Percentiles rank a stretch among this genome's conserved stretches.
Conservation (phyloP, 1,284 basidiomycete genomes). For the Cryptococcus wingfieldii region DNA sequence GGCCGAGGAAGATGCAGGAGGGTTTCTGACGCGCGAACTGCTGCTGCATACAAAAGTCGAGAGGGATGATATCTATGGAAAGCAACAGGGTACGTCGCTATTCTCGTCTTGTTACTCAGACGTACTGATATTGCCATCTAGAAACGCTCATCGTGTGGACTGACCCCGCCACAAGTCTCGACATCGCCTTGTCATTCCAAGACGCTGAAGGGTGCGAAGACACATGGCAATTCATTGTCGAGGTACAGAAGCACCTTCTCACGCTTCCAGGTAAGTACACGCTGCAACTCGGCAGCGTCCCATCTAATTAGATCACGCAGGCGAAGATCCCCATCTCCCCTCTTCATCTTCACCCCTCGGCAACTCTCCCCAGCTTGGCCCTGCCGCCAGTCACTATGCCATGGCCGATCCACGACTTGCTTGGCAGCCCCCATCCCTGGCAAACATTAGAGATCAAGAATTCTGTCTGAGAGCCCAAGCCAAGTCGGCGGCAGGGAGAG, state of each 20-base stretch:
- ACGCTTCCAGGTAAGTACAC: slow-evolving; percentile 29
- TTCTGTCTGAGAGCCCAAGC: slow-evolving; percentile 41
- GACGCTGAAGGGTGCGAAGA: slow-evolving; percentile 93
- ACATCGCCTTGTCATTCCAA: slow-evolving; percentile 96
- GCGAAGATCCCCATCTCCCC: slow-evolving; percentile 24
- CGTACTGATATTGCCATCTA: slow-evolving; percentile 36
- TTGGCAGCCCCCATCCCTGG: slow-evolving; percentile 39
- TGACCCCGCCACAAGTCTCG: slow-evolving; percentile 77
- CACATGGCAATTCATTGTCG: slow-evolving; percentile 94
- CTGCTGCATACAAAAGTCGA: slow-evolving; percentile 42
- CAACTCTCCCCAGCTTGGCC: slow-evolving; percentile 31
- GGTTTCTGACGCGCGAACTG: slow-evolving; percentile 44
- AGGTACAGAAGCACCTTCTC: slow-evolving; percentile 66
- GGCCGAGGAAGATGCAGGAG: slow-evolving; percentile 33
- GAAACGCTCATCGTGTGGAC: slow-evolving; percentile 99
- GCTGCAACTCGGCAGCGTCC: neutral
- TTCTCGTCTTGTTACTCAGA: neutral
- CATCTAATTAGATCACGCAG: slow-evolving; percentile 5
- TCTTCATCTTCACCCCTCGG: slow-evolving; percentile 41
- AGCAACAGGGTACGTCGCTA: slow-evolving; percentile 74
- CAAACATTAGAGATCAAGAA: slow-evolving; percentile 45
- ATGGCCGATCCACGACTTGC: slow-evolving; percentile 7
- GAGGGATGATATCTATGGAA: slow-evolving; percentile 76
- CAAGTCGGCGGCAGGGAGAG: slow-evolving; percentile 47
- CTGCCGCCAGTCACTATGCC: slow-evolving; percentile 5